Percentiles rank a stretch among this genome's conserved stretches.
phyloP scores from a whole-genome alignment of 805 yeast genomes.

The Kluyveromyces aestuarii region DNA sequence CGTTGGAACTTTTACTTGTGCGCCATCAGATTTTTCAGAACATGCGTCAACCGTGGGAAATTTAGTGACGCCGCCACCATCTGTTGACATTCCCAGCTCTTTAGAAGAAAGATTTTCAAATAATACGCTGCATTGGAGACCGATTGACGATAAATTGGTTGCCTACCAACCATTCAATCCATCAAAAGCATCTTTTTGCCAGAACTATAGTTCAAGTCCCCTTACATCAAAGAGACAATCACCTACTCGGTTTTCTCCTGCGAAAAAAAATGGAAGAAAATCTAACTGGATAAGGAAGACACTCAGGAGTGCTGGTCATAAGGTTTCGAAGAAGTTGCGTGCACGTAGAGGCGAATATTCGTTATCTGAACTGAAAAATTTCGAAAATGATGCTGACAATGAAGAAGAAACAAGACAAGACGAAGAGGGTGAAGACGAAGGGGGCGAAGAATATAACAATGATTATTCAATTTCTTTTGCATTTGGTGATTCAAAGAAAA shows the following conservation, averaged over 20 bases:
- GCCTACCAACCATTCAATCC: background rate
- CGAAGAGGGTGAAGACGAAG: background rate
- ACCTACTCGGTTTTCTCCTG: background rate
- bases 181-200: background rate
- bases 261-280: background rate
- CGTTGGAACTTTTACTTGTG: background rate
- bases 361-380: background rate
- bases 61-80: background rate
- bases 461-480: background rate
- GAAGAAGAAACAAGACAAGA: background rate
- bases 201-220: background rate
- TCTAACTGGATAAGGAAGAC: background rate
- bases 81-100: background rate
- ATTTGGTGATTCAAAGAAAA: background rate
- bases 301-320: background rate
- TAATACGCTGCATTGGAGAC: background rate
- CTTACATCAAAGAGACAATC: background rate
- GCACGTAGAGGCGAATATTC: background rate
- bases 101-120: background rate
- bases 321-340: background rate
- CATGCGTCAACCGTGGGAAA: background rate
- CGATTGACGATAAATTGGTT: background rate
- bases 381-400: background rate
- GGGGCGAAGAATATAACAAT: background rate
- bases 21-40: background rate